These are phyloP conservation scores for rapeseed (Brassica napus) DNA, from an alignment of 345 rosid genomes.

Conservation along the genomic window DNA sequence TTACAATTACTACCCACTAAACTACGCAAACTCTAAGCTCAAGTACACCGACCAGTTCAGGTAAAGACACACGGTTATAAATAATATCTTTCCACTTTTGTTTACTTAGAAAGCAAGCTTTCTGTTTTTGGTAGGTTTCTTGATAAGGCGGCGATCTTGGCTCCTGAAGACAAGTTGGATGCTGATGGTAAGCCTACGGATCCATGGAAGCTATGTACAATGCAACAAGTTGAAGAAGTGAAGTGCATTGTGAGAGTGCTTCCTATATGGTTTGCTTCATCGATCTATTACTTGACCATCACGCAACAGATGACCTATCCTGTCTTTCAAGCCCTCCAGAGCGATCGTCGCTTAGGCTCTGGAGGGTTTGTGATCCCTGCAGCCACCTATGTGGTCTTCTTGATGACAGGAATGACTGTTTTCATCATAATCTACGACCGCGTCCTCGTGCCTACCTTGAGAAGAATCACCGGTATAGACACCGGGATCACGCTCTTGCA, in stretches of 20 bases:
- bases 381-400: constrained; percentile 56
- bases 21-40: constrained; percentile 40
- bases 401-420: constrained; percentile 52
- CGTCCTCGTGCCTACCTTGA: constrained; percentile 47
- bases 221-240: constrained; percentile 74
- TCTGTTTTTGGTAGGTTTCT: constrained; percentile 42
- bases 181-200: constrained; percentile 50
- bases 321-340: constrained; percentile 64
- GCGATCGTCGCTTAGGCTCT: constrained; percentile 48
- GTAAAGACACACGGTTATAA: constrained; percentile 2
- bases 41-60: constrained; percentile 42
- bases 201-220: constrained; percentile 64
- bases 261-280: constrained; percentile 59
- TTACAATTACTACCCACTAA: constrained; percentile 41
- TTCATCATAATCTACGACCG: constrained; percentile 60
- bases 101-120: constrained; percentile 20
- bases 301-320: constrained; percentile 57
- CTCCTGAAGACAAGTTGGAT: constrained; percentile 43
- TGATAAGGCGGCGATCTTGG: constrained; percentile 60
- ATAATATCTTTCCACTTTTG: not conserved
- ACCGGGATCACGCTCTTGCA: constrained; percentile 51
- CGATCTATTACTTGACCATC: constrained; percentile 43
- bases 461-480: constrained; percentile 44
- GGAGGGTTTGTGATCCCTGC: constrained; percentile 56
- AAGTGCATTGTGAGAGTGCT: constrained; percentile 64